A percentile compares a stretch with the other conserved stretches of the same genome.
Evolutionary conservation across 306 rosid species (phyloP).

Genomic region (Corylus americana): DNA sequence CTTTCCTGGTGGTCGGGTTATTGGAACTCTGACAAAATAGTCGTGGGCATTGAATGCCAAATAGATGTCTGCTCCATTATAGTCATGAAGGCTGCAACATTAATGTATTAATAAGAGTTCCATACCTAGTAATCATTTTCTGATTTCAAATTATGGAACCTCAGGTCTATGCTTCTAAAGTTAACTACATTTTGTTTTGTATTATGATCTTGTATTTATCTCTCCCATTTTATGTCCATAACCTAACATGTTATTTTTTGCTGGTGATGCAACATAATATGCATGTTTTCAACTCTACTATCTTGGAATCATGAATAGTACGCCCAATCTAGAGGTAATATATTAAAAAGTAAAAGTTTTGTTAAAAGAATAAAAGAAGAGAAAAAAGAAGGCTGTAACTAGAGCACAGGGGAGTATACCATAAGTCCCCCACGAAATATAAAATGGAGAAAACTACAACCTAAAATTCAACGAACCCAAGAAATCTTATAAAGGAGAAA

Average conservation of each 20-base stretch:
- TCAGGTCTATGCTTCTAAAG: neutral
- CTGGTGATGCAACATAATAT: neutral
- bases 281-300: neutral
- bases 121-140: neutral
- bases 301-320: neutral
- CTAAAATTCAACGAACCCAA: neutral
- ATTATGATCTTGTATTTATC: neutral
- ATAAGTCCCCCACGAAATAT: neutral
- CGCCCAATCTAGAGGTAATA: neutral
- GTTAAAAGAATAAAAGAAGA: neutral
- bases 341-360: neutral
- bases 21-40: slow-evolving; percentile 44
- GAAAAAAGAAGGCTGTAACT: neutral
- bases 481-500: neutral
- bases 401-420: neutral
- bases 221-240: neutral
- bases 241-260: neutral
- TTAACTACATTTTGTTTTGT: neutral
- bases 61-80: slow-evolving; percentile 67
- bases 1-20: slow-evolving; percentile 64
- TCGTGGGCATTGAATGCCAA: slow-evolving; percentile 92
- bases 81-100: slow-evolving; percentile 77
- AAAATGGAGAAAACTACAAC: neutral
- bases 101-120: neutral
- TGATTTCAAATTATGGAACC: neutral